These are phyloP conservation scores for Saccharomyces hybrid DNA, from an alignment of 1,139 yeast species.

Conservation along the genomic window DNA sequence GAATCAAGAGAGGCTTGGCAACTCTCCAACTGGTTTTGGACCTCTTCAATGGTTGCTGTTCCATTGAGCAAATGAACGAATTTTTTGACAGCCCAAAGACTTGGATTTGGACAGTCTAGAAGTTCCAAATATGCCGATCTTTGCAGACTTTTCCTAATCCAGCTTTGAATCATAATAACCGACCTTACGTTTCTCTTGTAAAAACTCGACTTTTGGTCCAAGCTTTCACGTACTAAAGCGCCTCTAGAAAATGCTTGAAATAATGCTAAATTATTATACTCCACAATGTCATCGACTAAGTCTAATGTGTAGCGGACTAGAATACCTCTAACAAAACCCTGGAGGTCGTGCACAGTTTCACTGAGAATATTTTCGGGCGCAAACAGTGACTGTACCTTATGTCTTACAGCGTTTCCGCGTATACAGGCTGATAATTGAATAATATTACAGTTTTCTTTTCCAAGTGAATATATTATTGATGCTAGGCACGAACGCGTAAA, in stretches of 20 bases:
- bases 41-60: conserved; percentile 65
- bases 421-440: background rate
- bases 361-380: conserved; percentile 1
- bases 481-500: background rate
- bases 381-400: conserved; percentile 12
- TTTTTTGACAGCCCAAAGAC: conserved; percentile 63
- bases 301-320: conserved; percentile 44
- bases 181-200: conserved; percentile 49
- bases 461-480: background rate
- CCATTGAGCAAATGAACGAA: conserved; percentile 75
- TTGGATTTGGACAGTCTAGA: conserved; percentile 64
- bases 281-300: conserved; percentile 43
- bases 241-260: conserved; percentile 38
- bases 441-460: background rate
- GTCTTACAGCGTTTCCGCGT: conserved; percentile 6
- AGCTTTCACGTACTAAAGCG: conserved; percentile 22
- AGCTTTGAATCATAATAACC: conserved; percentile 67
- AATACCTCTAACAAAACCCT: conserved; percentile 40
- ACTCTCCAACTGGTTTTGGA: conserved; percentile 63
- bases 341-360: conserved; percentile 30
- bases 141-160: conserved; percentile 58
- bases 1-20: conserved; percentile 68
- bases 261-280: conserved; percentile 32
- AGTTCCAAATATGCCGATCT: conserved; percentile 69
- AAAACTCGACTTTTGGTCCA: conserved; percentile 38